Base-by-base conservation (phyloP, 352 stramenopile species). In the Globisporangium emineosum region DNA sequence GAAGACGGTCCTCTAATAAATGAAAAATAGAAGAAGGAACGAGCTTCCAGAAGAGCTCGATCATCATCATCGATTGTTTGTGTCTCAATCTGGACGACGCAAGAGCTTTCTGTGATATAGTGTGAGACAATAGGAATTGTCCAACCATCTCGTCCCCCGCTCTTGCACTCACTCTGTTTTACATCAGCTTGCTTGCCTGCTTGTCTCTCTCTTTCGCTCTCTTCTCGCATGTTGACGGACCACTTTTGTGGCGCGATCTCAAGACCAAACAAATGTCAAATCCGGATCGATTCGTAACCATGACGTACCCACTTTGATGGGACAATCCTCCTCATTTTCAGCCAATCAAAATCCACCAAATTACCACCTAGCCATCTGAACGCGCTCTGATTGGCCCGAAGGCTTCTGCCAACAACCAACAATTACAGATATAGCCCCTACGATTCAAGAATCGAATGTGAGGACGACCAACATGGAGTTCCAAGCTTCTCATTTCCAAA, bases 401-500 rank as follows among this genome's bases (percentile, higher is more conserved):
- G 12, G 8, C 29, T 55, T 35, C 25, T 23, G 50, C n/a, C n/a
- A n/a, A n/a, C n/a, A n/a, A n/a, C n/a, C n/a, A n/a, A n/a, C n/a
- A n/a, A n/a, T n/a, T n/a, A n/a, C n/a, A n/a, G n/a, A n/a, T n/a
- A n/a, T n/a, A n/a, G n/a, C n/a, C n/a, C n/a, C n/a, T n/a, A n/a
- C n/a, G n/a, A n/a, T n/a, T n/a, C n/a, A n/a, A n/a, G n/a, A 40
- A 19, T 42, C 35, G 33, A 42, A 47, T 23, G 40, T n/a, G n/a
- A n/a, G n/a, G 19, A 54, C 6, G 23, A 10, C 10, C 50, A 15
- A 13, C 21, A n/a, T 45, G 21, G 12, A 19, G n/a, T n/a, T n/a
- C n/a, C n/a, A n/a, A n/a, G n/a, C n/a, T n/a, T 21, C 25, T 35
- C 61, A 67, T 56, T 67, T 12, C 10, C 13, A 10, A 63, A 68